phyloP scores from a whole-genome alignment of 2,329 filamentous ascomycete genomes.

The Exophiala phaeomuriformis region DNA sequence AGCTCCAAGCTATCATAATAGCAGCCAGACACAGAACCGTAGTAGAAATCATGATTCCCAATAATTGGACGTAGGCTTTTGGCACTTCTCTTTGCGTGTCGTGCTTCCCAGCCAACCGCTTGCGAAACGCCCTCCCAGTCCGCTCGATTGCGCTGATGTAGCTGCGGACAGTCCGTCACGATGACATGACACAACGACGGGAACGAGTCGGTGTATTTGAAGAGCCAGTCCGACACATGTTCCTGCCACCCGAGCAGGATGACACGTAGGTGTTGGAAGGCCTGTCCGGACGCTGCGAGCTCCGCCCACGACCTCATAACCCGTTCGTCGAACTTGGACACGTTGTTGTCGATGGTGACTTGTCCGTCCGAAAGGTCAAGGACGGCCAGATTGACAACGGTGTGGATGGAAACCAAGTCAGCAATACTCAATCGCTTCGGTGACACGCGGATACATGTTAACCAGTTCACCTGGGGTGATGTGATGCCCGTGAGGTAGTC shows the following conservation, averaged over 20 bases:
- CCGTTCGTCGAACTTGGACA: constrained; percentile 33
- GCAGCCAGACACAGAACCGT: constrained; percentile 21
- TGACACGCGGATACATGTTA: constrained; percentile 32
- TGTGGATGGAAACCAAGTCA: constrained; percentile 36
- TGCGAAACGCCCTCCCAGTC: constrained; percentile 24
- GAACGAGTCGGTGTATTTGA: constrained; percentile 33
- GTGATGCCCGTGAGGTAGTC: constrained; percentile 35
- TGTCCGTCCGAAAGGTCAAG: constrained; percentile 30
- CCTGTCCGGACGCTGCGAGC: constrained; percentile 28
- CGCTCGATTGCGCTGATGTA: constrained; percentile 26
- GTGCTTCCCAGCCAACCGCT: constrained; percentile 30
- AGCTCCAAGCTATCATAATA: constrained; percentile 21
- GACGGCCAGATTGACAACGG: constrained; percentile 36
- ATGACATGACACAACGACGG: constrained; percentile 34
- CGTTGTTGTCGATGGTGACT: constrained; percentile 14
- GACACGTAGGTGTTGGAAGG: constrained; percentile 35
- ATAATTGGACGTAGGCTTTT: constrained; percentile 31
- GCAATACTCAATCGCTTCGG: constrained; percentile 29
- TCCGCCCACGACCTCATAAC: constrained; percentile 39
- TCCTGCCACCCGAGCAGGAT: constrained; percentile 33
- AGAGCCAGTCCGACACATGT: constrained; percentile 29
- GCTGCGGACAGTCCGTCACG: constrained; percentile 30
- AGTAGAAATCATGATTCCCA: constrained; percentile 25
- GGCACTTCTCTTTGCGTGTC: constrained; percentile 25
- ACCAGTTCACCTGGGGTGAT: constrained; percentile 32